Percentiles rank a stretch among this genome's conserved stretches.
Conservation (phyloP, 371 early-diverging fungal species). For the Chytridium lagenaria region DNA sequence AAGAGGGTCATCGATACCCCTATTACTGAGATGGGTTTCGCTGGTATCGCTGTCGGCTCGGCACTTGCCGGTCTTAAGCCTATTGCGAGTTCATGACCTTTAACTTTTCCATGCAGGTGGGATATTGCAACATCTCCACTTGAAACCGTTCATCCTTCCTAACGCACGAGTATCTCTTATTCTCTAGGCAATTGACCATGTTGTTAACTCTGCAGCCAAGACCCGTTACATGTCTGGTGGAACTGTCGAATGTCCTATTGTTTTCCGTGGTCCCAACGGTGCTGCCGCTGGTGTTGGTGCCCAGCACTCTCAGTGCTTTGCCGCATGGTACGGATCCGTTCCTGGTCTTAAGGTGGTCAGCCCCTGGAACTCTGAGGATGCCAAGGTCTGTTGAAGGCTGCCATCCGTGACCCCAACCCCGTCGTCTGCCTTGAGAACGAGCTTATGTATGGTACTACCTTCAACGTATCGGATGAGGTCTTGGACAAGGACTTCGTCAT, state of each 20-base stretch:
- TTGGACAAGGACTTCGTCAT: constrained; percentile 88
- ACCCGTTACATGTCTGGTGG: constrained; percentile 99
- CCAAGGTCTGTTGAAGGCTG: constrained; percentile 96
- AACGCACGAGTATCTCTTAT: no score
- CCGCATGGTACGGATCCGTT: constrained; percentile 98
- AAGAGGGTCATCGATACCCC: constrained; percentile 99
- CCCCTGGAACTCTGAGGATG: constrained; percentile 98
- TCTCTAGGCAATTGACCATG: constrained; percentile 99
- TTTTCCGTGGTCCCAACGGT: constrained; percentile 99
- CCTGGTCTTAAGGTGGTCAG: constrained; percentile 98
- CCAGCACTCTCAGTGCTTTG: constrained; percentile 99
- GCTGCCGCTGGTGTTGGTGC: constrained; percentile 99
- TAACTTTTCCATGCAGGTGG: constrained; percentile 99
- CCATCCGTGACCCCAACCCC: constrained; percentile 99
- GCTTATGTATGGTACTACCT: constrained; percentile 94
- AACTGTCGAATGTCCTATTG: constrained; percentile 89
- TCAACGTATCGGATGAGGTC: constrained; percentile 84
- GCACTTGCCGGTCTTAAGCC: constrained; percentile 96
- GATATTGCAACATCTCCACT: neutral
- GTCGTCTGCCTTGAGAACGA: constrained; percentile 99
- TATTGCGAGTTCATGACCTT: constrained; percentile 99
- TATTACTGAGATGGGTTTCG: constrained; percentile 99
- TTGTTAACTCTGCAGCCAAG: constrained; percentile 99
- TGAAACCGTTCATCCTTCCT: neutral
- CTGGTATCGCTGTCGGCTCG: constrained; percentile 98